Conservation (phyloP, 805 yeast species). For the Candida silvatica region DNA sequence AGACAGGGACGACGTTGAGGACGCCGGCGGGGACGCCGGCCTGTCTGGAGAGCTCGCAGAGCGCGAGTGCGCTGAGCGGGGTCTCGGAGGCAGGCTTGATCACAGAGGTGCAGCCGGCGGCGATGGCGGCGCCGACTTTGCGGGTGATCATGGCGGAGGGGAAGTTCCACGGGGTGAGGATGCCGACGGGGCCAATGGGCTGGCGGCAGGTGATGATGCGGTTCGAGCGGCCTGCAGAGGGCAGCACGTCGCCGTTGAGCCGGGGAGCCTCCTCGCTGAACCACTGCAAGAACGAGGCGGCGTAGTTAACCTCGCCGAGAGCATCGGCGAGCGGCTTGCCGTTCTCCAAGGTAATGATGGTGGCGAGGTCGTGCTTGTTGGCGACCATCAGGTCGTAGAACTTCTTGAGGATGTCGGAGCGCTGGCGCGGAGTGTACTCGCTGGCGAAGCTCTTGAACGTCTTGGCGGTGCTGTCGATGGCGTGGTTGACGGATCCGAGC, state of each 20-base stretch:
- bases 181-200: constrained; percentile 76
- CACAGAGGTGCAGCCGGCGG: constrained; percentile 77
- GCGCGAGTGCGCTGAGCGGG: constrained; percentile 63
- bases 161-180: constrained; percentile 80
- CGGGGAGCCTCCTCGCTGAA: constrained; percentile 78
- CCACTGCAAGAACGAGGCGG: constrained; percentile 82
- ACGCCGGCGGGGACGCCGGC: constrained; percentile 72
- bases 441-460: constrained; percentile 43
- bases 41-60: constrained; percentile 48
- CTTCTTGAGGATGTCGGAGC: constrained; percentile 43
- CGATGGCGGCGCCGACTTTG: constrained; percentile 67
- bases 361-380: constrained; percentile 57
- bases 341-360: constrained; percentile 58
- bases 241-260: constrained; percentile 50
- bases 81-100: constrained; percentile 74
- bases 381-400: constrained; percentile 46
- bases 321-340: constrained; percentile 72
- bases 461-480: constrained; percentile 42
- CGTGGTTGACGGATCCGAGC: constrained; percentile 36
- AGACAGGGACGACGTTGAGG: constrained; percentile 51
- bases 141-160: constrained; percentile 75
- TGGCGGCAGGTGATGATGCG: constrained; percentile 52
- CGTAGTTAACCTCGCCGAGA: constrained; percentile 56
- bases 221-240: constrained; percentile 37
- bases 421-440: constrained; percentile 40